A percentile compares a stretch with the other conserved stretches of the same genome.
Evolutionary conservation across 345 rosid genomes (phyloP).

Genomic region (Raphanus raphanistrum): DNA sequence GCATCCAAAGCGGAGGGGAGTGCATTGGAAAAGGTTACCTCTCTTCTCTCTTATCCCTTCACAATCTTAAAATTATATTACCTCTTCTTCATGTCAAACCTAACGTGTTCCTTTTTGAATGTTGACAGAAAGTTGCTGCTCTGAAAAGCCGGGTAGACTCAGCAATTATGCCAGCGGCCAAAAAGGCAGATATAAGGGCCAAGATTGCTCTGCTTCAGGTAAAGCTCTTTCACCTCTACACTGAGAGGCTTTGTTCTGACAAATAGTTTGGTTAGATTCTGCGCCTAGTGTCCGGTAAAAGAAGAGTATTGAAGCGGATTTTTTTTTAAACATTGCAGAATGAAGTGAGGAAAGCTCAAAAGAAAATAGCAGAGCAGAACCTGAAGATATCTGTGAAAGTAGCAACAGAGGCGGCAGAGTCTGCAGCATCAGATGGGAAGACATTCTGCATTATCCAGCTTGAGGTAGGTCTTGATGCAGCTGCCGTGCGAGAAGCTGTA

Average conservation of each 20-base stretch:
- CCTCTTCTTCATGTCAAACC: not conserved
- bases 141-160: conserved; percentile 73
- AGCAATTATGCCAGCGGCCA: conserved; percentile 78
- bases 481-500: conserved; percentile 94
- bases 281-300: not conserved
- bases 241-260: not conserved
- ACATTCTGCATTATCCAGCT: conserved; percentile 67
- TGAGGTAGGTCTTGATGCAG: conserved; percentile 87
- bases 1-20: conserved; percentile 64
- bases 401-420: conserved; percentile 64
- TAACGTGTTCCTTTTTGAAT: conserved; percentile 15
- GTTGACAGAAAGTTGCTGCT: conserved; percentile 72
- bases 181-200: conserved; percentile 79
- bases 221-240: conserved; percentile 18
- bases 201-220: conserved; percentile 80
- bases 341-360: conserved; percentile 73
- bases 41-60: not conserved
- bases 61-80: not conserved
- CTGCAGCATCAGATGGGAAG: conserved; percentile 71
- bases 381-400: conserved; percentile 64
- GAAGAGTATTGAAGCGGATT: not conserved
- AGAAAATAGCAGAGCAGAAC: conserved; percentile 88
- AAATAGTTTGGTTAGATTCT: not conserved
- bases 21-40: conserved; percentile 75
- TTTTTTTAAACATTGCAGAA: conserved; percentile 43